phyloP scores from a whole-genome alignment of 2,329 filamentous ascomycete genomes.

The Botrytis sinoallii region DNA sequence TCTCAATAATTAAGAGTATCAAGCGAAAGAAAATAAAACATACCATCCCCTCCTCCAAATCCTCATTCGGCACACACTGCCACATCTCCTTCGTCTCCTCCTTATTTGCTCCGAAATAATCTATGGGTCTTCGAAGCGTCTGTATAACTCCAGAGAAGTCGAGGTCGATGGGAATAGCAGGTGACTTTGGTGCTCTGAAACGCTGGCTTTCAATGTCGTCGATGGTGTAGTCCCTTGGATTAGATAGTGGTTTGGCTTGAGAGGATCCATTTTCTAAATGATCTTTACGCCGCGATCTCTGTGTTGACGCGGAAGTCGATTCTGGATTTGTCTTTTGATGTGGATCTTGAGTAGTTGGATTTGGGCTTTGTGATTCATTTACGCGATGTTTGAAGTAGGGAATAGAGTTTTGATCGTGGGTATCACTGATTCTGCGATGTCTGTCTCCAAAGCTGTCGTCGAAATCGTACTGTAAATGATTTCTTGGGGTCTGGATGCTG shows the following conservation, averaged over 20 bases:
- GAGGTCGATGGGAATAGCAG: not conserved
- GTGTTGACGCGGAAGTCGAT: not conserved
- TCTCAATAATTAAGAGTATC: not conserved
- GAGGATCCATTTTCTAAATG: not conserved
- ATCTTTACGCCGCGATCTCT: not conserved
- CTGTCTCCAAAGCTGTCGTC: not conserved
- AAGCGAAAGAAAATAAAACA: not conserved
- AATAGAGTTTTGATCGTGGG: not conserved
- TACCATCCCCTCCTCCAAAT: not conserved
- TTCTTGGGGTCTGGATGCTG: accelerated
- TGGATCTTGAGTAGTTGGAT: not conserved
- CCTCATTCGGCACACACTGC: not conserved
- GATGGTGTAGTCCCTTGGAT: accelerated
- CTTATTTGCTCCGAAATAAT: not conserved
- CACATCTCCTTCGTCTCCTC: not conserved
- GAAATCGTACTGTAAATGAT: not conserved
- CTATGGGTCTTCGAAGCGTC: not conserved
- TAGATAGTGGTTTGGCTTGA: no score
- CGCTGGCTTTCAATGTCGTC: not conserved
- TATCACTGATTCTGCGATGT: not conserved
- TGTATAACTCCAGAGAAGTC: not conserved
- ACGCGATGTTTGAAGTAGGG: not conserved
- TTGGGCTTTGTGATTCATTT: not conserved
- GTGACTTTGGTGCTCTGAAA: not conserved
- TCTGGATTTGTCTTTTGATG: not conserved